These are phyloP conservation scores for Gossypium trilobum DNA, from an alignment of 441 rosid genomes.

Conservation along the genomic window DNA sequence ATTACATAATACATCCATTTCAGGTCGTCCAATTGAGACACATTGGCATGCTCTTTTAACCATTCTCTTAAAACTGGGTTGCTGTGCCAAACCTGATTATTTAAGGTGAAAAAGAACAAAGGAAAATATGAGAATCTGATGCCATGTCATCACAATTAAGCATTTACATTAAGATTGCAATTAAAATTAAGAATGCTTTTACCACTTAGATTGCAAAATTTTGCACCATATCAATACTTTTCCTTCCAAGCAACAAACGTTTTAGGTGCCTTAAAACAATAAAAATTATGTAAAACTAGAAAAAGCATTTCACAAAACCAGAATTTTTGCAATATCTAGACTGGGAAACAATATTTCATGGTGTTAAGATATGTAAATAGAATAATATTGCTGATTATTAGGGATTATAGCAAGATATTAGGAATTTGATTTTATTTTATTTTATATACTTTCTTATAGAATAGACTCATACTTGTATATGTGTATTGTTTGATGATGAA, in stretches of 20 bases:
- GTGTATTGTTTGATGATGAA: too few species aligned
- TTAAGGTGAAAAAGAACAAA: conserved; percentile 9
- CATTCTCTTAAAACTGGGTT: conserved; percentile 73
- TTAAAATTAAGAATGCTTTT: neutral
- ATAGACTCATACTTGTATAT: too few species aligned
- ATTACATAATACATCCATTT: conserved; percentile 75
- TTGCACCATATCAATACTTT: neutral
- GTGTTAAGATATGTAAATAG: too few species aligned
- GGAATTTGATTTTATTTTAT: too few species aligned
- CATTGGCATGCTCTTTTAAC: conserved; percentile 62
- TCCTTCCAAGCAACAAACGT: neutral
- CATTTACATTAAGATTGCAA: neutral
- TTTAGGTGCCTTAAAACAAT: neutral
- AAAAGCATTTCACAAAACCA: neutral
- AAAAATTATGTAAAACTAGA: neutral
- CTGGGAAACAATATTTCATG: neutral
- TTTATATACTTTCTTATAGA: too few species aligned
- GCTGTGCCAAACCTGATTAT: conserved; percentile 67
- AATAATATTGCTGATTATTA: too few species aligned
- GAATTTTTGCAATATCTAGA: neutral
- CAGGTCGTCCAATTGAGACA: conserved; percentile 52
- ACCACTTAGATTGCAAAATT: neutral
- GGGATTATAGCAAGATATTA: too few species aligned
- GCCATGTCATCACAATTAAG: neutral
- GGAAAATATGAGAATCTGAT: conserved; percentile 5